phyloP scores from a whole-genome alignment of 2,329 filamentous ascomycete species.

The Hymenoscyphus scutula region DNA sequence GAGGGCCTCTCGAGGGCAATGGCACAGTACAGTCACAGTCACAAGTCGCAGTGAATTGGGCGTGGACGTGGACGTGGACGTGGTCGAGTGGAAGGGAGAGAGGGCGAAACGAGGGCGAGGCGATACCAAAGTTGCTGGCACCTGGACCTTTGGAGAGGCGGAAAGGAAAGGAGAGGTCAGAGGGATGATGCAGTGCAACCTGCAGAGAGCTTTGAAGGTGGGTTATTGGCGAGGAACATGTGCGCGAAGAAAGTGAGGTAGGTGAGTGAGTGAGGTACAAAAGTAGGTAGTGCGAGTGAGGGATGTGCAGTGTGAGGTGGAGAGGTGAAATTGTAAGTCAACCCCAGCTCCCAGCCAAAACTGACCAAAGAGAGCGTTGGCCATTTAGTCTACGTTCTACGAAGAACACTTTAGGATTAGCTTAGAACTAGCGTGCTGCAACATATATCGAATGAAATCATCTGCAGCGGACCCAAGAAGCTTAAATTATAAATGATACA shows the following conservation, averaged over 20 bases:
- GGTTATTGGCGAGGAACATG: conserved; percentile 18
- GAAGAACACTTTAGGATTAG: too few species aligned
- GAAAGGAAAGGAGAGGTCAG: conserved; percentile 1
- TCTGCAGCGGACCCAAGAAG: too few species aligned
- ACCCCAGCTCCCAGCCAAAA: too few species aligned
- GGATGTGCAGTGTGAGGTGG: background rate
- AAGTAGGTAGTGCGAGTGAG: background rate
- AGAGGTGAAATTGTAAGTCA: background rate
- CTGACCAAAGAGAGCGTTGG: too few species aligned
- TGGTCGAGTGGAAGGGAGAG: background rate
- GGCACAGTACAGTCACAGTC: too few species aligned
- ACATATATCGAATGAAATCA: too few species aligned
- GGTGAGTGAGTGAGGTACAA: conserved; percentile 1
- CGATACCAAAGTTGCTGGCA: background rate
- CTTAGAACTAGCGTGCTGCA: too few species aligned
- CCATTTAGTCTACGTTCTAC: too few species aligned
- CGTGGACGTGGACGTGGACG: too few species aligned
- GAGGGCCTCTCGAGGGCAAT: conserved; percentile 2
- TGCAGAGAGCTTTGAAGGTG: conserved; percentile 19
- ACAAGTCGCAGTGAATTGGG: background rate
- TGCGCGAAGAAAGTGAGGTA: background rate
- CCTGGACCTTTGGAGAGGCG: background rate
- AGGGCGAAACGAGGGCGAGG: background rate
- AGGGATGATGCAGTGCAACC: conserved; percentile 13
- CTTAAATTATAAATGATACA: too few species aligned